Conservation (phyloP, 129 eudicot genomes). For the Calendula officinalis region DNA sequence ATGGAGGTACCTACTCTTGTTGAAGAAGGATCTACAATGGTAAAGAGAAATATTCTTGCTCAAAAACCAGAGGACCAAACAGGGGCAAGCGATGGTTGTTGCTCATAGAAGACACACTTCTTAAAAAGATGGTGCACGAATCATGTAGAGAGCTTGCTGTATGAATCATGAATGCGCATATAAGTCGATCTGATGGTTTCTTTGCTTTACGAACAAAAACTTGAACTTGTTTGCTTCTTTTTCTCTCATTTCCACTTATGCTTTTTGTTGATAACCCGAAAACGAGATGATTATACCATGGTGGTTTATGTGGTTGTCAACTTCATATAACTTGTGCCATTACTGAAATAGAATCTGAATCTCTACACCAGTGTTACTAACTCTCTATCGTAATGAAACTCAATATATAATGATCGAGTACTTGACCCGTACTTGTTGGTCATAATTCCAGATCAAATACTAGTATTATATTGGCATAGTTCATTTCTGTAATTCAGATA, state of each 20-base stretch:
- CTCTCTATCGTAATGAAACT: too few species aligned
- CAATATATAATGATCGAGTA: conserved; percentile 17
- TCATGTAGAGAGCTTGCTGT: not conserved
- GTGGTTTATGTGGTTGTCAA: too few species aligned
- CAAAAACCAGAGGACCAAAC: conserved; percentile 56
- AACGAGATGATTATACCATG: too few species aligned
- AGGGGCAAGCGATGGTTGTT: conserved; percentile 41
- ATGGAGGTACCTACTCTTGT: conserved; percentile 80
- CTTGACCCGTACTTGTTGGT: conserved; percentile 22
- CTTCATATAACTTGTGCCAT: too few species aligned
- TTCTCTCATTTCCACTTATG: not conserved
- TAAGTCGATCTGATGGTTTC: not conserved
- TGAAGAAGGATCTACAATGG: conserved; percentile 64
- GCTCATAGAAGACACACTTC: conserved; percentile 32
- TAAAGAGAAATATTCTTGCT: conserved; percentile 55
- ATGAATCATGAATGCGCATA: not conserved
- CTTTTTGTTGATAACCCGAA: too few species aligned
- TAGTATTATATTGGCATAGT: conserved; percentile 21
- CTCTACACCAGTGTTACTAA: too few species aligned
- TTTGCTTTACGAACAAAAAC: not conserved
- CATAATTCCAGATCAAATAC: conserved; percentile 27
- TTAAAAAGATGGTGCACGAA: not conserved
- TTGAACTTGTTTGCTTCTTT: not conserved
- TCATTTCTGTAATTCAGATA: conserved; percentile 9
- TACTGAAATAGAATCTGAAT: too few species aligned